Evolutionary conservation across 2,329 filamentous ascomycete genomes (phyloP).

Genomic region (Calonectria hawksworthii): DNA sequence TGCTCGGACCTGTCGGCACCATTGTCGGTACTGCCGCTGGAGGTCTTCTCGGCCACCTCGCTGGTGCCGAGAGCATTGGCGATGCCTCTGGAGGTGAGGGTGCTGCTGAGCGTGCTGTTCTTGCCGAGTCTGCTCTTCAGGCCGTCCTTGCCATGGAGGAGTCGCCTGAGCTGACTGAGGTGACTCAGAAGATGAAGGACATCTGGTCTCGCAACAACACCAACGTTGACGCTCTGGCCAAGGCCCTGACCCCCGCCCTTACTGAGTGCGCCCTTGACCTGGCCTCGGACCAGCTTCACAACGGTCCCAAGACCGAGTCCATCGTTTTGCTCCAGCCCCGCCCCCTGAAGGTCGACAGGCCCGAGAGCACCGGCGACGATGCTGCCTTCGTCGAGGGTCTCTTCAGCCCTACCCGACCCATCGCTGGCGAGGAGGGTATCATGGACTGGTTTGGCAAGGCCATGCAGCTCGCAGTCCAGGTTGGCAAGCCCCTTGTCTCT

Average conservation of each 20-base stretch:
- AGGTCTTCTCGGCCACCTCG: constrained; percentile 18
- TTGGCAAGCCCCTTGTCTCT: constrained; percentile 20
- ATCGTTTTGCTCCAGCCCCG: not conserved
- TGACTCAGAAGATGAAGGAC: constrained; percentile 27
- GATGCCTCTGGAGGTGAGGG: not conserved
- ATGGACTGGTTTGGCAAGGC: constrained; percentile 33
- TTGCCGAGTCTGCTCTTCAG: constrained; percentile 40
- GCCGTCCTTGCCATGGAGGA: constrained; percentile 32
- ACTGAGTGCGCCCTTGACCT: constrained; percentile 25
- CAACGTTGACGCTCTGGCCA: constrained; percentile 24
- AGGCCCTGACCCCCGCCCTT: constrained; percentile 8
- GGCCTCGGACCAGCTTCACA: not conserved
- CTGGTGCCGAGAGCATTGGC: constrained; percentile 1
- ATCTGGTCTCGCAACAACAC: constrained; percentile 24
- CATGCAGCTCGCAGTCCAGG: constrained; percentile 15
- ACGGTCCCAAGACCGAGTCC: not conserved
- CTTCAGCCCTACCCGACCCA: constrained; percentile 28
- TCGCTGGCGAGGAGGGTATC: constrained; percentile 24
- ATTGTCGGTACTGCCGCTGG: constrained; percentile 25
- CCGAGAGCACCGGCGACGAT: not conserved
- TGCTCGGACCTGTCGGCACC: constrained; percentile 29
- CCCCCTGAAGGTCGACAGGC: constrained; percentile 8
- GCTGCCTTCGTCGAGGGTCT: constrained; percentile 32
- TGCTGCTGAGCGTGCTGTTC: constrained; percentile 36
- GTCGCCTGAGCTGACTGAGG: constrained; percentile 9